Evolutionary conservation across 805 yeast genomes (phyloP), one percentile per base, ranked within the genome.

Genomic region (Candida manassasensis): DNA sequence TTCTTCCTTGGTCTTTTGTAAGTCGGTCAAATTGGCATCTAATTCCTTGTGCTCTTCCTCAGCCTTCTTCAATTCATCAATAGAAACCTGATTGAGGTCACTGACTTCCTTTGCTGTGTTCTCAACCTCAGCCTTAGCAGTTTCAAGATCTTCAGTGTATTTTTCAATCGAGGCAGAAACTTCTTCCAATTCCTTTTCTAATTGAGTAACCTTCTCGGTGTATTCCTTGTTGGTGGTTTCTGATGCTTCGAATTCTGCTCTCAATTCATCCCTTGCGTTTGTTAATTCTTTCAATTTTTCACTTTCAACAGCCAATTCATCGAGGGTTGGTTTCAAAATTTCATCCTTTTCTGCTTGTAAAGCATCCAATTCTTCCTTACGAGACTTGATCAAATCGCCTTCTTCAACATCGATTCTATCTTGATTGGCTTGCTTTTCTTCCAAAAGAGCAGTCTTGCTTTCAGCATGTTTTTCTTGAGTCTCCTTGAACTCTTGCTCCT

Each of bases 271-370:
- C 51, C 74, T 73, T 40, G 73, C 70, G 37, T 69, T 59, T 27
- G 71, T 68, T 45, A 78, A 61, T n/a, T 69, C 71, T 32, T 62
- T 58, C 50, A 79, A 64, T 42, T 71, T 69, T 17, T 59, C 61
- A 22, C 67, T 65, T 57, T 79, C 84, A 19, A 48, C 48, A 41
- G 63, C 67, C 48, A 76, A 62, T 47, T 73, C 79, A 24, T 67
- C 77, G 46, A 76, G 63, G 14, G 70, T 55, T 32, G 85, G 85
- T 33, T 72, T 69, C 44, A 77, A 53, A 32, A 68, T 69, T 38
- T 62, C 75, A 47, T 76, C 80, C 45, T 69, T 68, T 47, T 72
- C 80, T 10, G 63, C 59, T 50, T 77, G 76, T 54, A 75, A 59
- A 25, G 64, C 66, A 12, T 55, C 59, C 51, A 73, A 72, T 36